Conservation (phyloP, 2,329 filamentous ascomycete genomes). For the Eutypa lata region DNA sequence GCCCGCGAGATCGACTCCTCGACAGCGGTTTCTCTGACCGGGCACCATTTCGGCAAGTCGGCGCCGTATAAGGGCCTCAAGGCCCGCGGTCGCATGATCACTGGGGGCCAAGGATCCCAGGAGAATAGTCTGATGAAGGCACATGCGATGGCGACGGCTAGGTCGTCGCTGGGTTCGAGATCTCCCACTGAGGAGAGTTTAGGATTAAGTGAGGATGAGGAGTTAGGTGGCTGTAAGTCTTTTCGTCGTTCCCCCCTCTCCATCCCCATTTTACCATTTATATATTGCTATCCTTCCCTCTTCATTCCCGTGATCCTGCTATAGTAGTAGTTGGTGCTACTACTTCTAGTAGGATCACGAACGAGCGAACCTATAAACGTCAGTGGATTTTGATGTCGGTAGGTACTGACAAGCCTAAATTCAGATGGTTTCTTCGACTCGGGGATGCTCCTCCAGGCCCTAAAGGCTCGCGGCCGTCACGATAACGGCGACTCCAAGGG, state of each 20-base stretch:
- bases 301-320: too few relatives aligned
- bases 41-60: background rate
- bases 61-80: slow-evolving; percentile 50
- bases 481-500: slow-evolving; percentile 51
- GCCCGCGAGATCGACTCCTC: slow-evolving; percentile 51
- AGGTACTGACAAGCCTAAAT: slow-evolving; percentile 10
- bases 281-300: background rate
- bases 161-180: slow-evolving; percentile 46
- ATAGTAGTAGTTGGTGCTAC: too few relatives aligned
- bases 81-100: slow-evolving; percentile 70
- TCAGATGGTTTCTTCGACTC: slow-evolving; percentile 96
- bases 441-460: slow-evolving; percentile 85
- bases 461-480: slow-evolving; percentile 65
- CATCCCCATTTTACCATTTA: background rate
- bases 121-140: too few relatives aligned
- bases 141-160: too few relatives aligned
- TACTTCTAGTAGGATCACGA: too few relatives aligned
- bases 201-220: slow-evolving; percentile 77
- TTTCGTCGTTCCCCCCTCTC: slow-evolving; percentile 7
- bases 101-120: slow-evolving; percentile 18
- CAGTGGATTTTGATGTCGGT: slow-evolving; percentile 4
- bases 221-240: slow-evolving; percentile 86
- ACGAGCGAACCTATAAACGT: too few relatives aligned
- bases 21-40: slow-evolving; percentile 15
- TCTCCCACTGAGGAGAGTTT: slow-evolving; percentile 68